Percentiles rank a stretch among this genome's conserved stretches.
phyloP scores from a whole-genome alignment of 371 early-diverging fungal genomes.

The Mortierella sp. region DNA sequence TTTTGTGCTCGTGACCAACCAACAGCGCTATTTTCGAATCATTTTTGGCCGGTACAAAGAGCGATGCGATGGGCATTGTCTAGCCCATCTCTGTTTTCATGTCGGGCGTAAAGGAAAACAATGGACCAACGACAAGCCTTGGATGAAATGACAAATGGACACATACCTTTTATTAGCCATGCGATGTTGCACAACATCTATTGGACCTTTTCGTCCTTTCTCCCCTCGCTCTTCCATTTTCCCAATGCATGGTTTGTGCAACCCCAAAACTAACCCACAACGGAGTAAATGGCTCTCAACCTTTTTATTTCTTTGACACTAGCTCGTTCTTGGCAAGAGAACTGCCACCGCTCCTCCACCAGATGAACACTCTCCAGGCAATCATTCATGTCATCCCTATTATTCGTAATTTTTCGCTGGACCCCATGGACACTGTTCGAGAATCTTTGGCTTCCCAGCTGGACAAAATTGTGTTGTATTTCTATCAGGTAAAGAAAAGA shows the following conservation, averaged over 20 bases:
- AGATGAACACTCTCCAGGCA: slow-evolving; percentile 38
- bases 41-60: neutral
- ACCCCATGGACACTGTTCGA: slow-evolving; percentile 40
- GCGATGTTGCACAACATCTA: slow-evolving; percentile 20
- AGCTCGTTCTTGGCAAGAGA: slow-evolving; percentile 56
- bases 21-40: neutral
- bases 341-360: slow-evolving; percentile 22
- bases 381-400: slow-evolving; percentile 40
- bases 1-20: neutral
- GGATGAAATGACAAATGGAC: neutral
- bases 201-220: neutral
- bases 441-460: slow-evolving; percentile 50
- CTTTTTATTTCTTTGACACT: slow-evolving; percentile 4
- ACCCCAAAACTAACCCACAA: slow-evolving; percentile 5
- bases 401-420: slow-evolving; percentile 42
- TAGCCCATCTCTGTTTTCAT: neutral
- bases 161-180: slow-evolving; percentile 18
- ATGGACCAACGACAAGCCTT: neutral
- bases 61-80: neutral
- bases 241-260: neutral
- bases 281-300: slow-evolving; percentile 32
- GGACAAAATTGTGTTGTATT: slow-evolving; percentile 53
- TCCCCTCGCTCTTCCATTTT: slow-evolving; percentile 6
- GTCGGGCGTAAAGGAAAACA: slow-evolving; percentile 7
- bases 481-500: slow-evolving; percentile 28